Conservation (phyloP, 2,329 filamentous ascomycete species). For the Xylariales sp. region DNA sequence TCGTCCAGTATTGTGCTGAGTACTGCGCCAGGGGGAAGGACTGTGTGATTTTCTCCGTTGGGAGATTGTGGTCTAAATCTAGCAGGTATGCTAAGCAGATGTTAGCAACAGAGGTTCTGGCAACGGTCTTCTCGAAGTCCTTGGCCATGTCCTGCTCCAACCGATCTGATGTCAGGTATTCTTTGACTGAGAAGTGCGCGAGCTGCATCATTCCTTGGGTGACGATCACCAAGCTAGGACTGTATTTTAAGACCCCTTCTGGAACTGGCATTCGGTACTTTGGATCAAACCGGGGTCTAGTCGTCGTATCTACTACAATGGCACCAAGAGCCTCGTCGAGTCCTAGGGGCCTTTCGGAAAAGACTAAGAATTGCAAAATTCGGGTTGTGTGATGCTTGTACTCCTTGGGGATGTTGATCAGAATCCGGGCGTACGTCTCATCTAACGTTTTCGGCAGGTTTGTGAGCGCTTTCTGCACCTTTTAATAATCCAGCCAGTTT, state of each 20-base stretch:
- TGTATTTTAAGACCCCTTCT: constrained; percentile 18
- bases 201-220: constrained; percentile 14
- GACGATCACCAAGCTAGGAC: constrained; percentile 20
- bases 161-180: constrained; percentile 22
- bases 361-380: constrained; percentile 18
- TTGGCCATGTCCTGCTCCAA: constrained; percentile 9
- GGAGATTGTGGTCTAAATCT: constrained; percentile 5
- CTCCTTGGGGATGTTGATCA: constrained; percentile 5
- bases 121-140: constrained; percentile 10
- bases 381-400: constrained; percentile 6
- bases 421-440: constrained; percentile 15
- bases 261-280: constrained; percentile 20
- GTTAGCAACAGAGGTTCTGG: constrained; percentile 13
- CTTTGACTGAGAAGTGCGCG: constrained; percentile 27
- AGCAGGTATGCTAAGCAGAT: constrained; percentile 22
- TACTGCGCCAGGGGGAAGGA: constrained; percentile 16
- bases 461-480: constrained; percentile 4
- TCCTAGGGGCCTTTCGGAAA: constrained; percentile 19
- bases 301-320: constrained; percentile 19
- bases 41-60: constrained; percentile 2
- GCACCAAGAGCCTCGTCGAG: constrained; percentile 24
- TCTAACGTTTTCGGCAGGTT: constrained; percentile 15
- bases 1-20: constrained; percentile 18
- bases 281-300: constrained; percentile 17
- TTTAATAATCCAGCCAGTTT: constrained; percentile 10